Conservation (phyloP, 1,284 basidiomycete species). For the Apiotrichum domesticum region DNA sequence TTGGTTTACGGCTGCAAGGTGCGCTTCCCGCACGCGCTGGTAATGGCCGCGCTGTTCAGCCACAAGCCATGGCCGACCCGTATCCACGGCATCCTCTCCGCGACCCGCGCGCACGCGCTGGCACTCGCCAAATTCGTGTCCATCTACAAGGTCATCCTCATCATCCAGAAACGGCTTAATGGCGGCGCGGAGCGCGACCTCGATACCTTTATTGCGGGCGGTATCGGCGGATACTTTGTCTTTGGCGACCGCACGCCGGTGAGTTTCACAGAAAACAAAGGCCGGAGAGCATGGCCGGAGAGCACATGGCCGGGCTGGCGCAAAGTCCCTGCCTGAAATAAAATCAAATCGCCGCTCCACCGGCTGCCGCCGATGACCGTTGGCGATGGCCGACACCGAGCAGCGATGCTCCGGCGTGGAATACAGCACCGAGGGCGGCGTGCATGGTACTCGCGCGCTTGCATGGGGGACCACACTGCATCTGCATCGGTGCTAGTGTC, state of each 20-base stretch:
- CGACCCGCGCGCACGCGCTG: constrained; percentile 62
- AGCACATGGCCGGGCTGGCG: too few species aligned
- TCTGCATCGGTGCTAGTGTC: too few species aligned
- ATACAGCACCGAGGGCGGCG: too few species aligned
- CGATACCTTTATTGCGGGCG: constrained; percentile 89
- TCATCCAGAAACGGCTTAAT: constrained; percentile 73
- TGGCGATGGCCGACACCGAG: too few species aligned
- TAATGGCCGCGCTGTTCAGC: constrained; percentile 95
- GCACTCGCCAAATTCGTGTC: constrained; percentile 92
- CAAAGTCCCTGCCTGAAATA: too few species aligned
- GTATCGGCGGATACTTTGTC: constrained; percentile 84
- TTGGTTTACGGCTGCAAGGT: constrained; percentile 84
- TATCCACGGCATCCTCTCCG: constrained; percentile 61
- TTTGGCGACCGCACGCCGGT: constrained; percentile 88
- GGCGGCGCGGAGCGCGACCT: constrained; percentile 70
- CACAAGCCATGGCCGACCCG: constrained; percentile 60
- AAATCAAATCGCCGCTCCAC: too few species aligned
- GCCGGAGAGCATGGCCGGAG: too few species aligned
- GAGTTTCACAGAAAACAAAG: constrained; percentile 15
- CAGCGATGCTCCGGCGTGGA: too few species aligned
- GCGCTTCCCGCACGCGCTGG: constrained; percentile 91
- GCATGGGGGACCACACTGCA: too few species aligned
- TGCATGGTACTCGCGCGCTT: too few species aligned
- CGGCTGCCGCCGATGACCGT: too few species aligned
- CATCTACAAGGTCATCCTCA: constrained; percentile 79